Conservation (phyloP, 768 basidiomycete species). For the Cystofilobasidium macerans region DNA sequence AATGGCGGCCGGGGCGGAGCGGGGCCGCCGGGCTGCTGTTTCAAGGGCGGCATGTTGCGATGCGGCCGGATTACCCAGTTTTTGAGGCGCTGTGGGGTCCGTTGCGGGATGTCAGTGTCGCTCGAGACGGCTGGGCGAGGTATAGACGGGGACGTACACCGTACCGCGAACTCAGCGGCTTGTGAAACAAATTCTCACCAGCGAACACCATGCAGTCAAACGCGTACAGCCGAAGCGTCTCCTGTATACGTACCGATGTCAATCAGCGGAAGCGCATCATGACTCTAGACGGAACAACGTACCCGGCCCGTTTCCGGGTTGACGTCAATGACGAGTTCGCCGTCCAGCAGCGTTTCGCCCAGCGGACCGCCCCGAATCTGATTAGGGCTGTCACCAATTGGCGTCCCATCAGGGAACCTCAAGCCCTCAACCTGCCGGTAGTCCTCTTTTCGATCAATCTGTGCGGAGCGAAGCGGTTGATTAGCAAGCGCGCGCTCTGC, state of each 20-base stretch:
- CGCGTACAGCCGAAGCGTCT: constrained; percentile 67
- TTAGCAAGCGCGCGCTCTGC: neutral
- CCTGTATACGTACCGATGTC: constrained; percentile 42
- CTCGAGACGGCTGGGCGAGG: neutral
- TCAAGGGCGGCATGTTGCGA: constrained; percentile 49
- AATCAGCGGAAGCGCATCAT: too few species aligned
- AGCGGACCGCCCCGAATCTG: constrained; percentile 44
- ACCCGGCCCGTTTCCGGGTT: constrained; percentile 65
- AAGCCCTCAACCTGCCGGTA: constrained; percentile 66
- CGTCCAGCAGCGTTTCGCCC: constrained; percentile 74
- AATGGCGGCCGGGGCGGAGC: neutral
- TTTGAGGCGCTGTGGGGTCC: constrained; percentile 57
- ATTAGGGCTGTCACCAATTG: neutral
- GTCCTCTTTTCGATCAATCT: constrained; percentile 91
- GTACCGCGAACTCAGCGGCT: constrained; percentile 73
- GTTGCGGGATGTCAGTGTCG: neutral
- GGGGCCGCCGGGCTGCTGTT: constrained; percentile 38
- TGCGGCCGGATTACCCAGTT: constrained; percentile 77
- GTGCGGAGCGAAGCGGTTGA: constrained; percentile 3
- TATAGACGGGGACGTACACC: constrained; percentile 49
- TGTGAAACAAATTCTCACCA: constrained; percentile 73
- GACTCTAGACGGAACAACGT: constrained; percentile 36
- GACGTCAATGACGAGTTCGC: constrained; percentile 82
- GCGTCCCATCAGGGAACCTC: constrained; percentile 69
- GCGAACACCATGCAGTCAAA: constrained; percentile 89